Evolutionary conservation across 495 filamentous ascomycete genomes (phyloP).

Genomic region (Penicillium pulvis): DNA sequence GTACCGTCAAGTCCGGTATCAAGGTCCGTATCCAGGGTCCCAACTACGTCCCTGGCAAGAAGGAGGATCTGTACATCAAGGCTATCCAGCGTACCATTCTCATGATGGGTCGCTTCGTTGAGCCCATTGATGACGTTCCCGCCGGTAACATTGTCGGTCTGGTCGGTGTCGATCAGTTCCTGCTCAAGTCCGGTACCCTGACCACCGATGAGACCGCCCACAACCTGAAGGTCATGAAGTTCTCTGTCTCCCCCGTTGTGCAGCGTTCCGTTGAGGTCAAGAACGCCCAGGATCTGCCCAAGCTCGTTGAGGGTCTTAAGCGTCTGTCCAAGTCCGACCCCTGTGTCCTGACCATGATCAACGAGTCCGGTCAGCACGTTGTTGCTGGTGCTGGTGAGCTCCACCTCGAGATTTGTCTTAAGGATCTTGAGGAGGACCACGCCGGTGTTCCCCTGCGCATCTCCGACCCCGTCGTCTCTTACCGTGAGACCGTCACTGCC

Average conservation of each 20-base stretch:
- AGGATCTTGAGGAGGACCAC: slow-evolving; percentile 99
- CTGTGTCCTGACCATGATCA: slow-evolving; percentile 89
- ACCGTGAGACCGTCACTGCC: slow-evolving; percentile 89
- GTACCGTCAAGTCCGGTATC: slow-evolving; percentile 94
- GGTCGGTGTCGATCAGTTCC: slow-evolving; percentile 99
- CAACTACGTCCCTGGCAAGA: slow-evolving; percentile 97
- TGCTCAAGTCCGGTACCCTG: slow-evolving; percentile 99
- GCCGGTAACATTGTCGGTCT: slow-evolving; percentile 99
- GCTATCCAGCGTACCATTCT: slow-evolving; percentile 99
- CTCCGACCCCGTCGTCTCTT: slow-evolving; percentile 95
- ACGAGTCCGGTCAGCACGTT: slow-evolving; percentile 94
- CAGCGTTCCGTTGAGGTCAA: slow-evolving; percentile 99
- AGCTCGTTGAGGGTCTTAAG: slow-evolving; percentile 99
- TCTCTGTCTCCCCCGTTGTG: slow-evolving; percentile 99
- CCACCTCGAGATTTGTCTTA: slow-evolving; percentile 99
- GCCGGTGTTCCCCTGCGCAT: slow-evolving; percentile 95
- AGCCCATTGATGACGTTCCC: slow-evolving; percentile 98
- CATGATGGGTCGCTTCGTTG: slow-evolving; percentile 99
- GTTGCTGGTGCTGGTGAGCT: slow-evolving; percentile 99
- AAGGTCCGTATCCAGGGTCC: slow-evolving; percentile 99
- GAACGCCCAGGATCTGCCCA: slow-evolving; percentile 99
- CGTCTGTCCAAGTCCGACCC: slow-evolving; percentile 99
- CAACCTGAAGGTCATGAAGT: slow-evolving; percentile 99
- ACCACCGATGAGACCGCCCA: slow-evolving; percentile 96
- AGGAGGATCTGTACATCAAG: slow-evolving; percentile 99